Conservation (phyloP, 495 filamentous ascomycete genomes). For the Tuber aestivum region DNA sequence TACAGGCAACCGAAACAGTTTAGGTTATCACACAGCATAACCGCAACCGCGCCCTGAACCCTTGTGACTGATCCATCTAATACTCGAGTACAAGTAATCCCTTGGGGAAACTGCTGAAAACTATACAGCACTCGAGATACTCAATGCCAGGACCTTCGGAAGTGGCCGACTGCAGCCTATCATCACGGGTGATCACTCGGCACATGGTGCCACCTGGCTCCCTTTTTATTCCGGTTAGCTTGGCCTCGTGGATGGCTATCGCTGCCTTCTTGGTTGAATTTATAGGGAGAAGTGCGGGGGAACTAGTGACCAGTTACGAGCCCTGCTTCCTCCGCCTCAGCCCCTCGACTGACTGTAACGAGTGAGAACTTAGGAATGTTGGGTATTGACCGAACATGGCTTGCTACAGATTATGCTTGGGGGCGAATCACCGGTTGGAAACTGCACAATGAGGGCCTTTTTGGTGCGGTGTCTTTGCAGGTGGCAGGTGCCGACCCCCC, state of each 20-base stretch:
- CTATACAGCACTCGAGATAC: no score
- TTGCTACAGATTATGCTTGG: neutral
- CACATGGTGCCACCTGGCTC: neutral
- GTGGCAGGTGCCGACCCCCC: neutral
- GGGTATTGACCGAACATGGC: neutral
- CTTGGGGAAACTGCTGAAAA: neutral
- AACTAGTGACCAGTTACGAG: neutral
- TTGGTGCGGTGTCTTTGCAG: neutral
- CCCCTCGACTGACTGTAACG: neutral
- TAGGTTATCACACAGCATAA: no score
- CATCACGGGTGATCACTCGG: neutral
- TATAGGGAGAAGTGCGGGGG: neutral
- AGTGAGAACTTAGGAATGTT: neutral
- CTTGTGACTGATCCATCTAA: neutral
- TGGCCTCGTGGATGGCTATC: neutral
- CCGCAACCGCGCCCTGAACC: neutral
- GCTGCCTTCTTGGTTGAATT: neutral
- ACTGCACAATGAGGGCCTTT: neutral
- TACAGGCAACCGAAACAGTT: neutral
- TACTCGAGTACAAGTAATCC: neutral
- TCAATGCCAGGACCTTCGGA: neutral
- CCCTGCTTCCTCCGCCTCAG: neutral
- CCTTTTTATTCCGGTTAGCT: neutral
- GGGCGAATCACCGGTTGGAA: neutral
- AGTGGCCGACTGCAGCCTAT: neutral